Conservation (phyloP, 352 stramenopile species). For the Pythium pectinolyticum region DNA sequence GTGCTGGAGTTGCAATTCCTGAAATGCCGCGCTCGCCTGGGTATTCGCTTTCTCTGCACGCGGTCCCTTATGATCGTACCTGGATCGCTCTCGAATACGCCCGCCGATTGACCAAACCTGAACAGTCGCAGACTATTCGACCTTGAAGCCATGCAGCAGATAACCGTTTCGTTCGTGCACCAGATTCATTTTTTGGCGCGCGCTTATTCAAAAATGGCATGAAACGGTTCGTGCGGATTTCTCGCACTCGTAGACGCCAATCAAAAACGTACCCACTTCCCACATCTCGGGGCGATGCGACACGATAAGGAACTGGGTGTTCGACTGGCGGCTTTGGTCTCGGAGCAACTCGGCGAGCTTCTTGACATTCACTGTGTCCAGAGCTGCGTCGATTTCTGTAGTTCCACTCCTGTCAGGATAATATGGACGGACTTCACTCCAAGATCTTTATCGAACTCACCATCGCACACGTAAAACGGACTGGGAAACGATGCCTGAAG, state of each 20-base stretch:
- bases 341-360: conserved; percentile 31
- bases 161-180: conserved; percentile 13
- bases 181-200: conserved; percentile 2
- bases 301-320: conserved; percentile 39
- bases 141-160: conserved; percentile 11
- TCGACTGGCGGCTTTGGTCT: conserved; percentile 21
- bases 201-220: conserved; percentile 30
- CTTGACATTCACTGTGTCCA: conserved; percentile 39
- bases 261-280: conserved; percentile 25
- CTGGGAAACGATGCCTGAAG: conserved; percentile 39
- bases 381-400: conserved; percentile 41
- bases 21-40: too few relatives aligned
- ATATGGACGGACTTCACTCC: not conserved
- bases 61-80: too few relatives aligned
- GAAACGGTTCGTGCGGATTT: conserved; percentile 30
- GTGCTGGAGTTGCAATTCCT: too few relatives aligned
- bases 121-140: conserved; percentile 18
- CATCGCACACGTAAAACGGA: conserved; percentile 43
- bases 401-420: not conserved
- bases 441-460: conserved; percentile 12
- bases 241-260: conserved; percentile 35
- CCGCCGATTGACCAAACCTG: not conserved
- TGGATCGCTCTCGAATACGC: not conserved
- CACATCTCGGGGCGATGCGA: conserved; percentile 44
- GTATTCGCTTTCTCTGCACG: too few relatives aligned